phyloP scores from a whole-genome alignment of 257 asterid species.

The Euphrasia confusa region DNA sequence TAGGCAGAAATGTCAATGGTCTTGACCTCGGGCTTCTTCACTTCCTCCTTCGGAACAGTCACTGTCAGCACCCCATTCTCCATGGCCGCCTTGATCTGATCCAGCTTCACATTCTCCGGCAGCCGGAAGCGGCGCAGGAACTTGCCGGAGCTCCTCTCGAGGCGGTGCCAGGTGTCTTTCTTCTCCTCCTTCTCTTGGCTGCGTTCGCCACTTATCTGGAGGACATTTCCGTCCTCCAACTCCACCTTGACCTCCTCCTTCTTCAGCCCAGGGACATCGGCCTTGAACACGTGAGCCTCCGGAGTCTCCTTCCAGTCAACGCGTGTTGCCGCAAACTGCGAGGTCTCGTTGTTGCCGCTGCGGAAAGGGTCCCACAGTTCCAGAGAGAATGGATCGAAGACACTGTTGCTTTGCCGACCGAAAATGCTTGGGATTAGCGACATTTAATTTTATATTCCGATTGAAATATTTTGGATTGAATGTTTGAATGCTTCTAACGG shows the following conservation, averaged over 20 bases:
- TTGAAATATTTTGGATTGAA: no score
- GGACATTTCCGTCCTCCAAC: background rate
- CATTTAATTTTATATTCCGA: slow-evolving; percentile 7
- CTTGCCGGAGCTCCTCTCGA: slow-evolving; percentile 5
- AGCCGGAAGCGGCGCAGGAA: background rate
- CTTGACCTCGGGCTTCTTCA: slow-evolving; percentile 29
- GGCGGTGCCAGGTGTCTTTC: slow-evolving; percentile 1
- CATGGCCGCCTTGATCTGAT: slow-evolving; percentile 20
- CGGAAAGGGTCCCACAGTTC: slow-evolving; percentile 31
- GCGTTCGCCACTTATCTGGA: background rate
- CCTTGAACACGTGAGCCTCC: slow-evolving; percentile 2
- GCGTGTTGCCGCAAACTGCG: background rate
- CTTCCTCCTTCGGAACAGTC: slow-evolving; percentile 27
- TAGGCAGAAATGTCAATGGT: slow-evolving; percentile 26
- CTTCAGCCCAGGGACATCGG: background rate
- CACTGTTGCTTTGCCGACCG: slow-evolving; percentile 25
- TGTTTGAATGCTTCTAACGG: no score
- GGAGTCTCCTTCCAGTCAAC: background rate
- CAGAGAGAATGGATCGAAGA: slow-evolving; percentile 28
- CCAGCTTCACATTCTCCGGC: slow-evolving; percentile 1
- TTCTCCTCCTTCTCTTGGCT: slow-evolving; percentile 1
- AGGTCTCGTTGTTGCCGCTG: slow-evolving; percentile 5
- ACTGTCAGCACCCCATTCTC: slow-evolving; percentile 30
- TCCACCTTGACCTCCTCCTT: background rate
- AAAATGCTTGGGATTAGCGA: slow-evolving; percentile 27